phyloP scores from a whole-genome alignment of 805 yeast species.

The Blastobotrys muscicola region DNA sequence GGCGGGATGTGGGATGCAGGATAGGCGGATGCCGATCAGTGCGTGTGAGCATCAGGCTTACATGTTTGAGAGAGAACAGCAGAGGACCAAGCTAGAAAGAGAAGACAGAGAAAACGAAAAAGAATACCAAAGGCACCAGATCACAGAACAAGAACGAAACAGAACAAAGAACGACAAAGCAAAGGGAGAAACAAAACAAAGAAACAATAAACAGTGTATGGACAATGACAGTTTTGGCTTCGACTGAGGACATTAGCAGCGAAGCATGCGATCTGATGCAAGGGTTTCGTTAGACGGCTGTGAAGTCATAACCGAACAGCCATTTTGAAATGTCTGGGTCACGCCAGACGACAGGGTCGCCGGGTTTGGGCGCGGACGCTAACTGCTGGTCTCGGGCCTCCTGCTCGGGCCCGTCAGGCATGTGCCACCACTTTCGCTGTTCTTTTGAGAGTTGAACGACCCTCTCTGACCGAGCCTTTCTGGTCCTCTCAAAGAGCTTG shows the following conservation, averaged over 20 bases:
- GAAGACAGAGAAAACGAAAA: neutral
- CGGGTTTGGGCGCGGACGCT: neutral
- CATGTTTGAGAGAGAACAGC: too few relatives aligned
- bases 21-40: too few relatives aligned
- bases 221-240: neutral
- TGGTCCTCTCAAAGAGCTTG: neutral
- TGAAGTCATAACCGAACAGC: neutral
- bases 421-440: neutral
- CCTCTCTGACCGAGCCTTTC: neutral
- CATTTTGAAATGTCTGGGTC: neutral
- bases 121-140: neutral
- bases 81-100: too few relatives aligned
- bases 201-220: neutral
- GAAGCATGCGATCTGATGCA: too few relatives aligned
- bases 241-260: neutral
- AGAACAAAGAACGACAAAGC: neutral
- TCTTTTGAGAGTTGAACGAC: neutral
- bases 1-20: too few relatives aligned
- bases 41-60: too few relatives aligned
- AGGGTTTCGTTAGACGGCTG: too few relatives aligned
- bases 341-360: neutral
- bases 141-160: neutral
- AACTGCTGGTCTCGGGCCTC: neutral
- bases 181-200: neutral
- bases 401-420: neutral